Base-by-base conservation (phyloP, 768 basidiomycete species). In the Lentinula sp. region DNA sequence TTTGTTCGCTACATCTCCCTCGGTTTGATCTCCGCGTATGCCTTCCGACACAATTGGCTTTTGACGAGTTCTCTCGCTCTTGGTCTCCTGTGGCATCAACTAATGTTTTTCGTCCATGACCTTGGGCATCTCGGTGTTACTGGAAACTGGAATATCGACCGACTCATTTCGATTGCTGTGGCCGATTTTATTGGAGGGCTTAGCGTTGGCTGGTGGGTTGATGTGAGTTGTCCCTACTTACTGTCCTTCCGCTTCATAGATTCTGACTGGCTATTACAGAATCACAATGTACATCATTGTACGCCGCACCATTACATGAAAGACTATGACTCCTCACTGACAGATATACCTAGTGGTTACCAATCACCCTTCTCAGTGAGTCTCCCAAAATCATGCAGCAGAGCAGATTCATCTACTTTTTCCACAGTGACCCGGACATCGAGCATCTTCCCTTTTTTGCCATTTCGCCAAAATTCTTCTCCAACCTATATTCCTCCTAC, bases 201-300 rank as follows among this genome's bases (percentile, higher is more conserved):
- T 57, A 97, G 95, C 70, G 81, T 97, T 23, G 93, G 95, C 43
- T 99, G 97, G 97, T 99, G 96, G 96, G 91, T 93, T 43, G 84
- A 95, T 71, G 95, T 95, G 67, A 76, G 94, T 85, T n/a, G 11
- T 40, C 10, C 61, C n/a, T 61, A 56, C 2, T 56, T 61, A 56
- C 2, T 56, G 42, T 42, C 18, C 52, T 11, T 48, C 8, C 31
- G 28, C 28, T 4, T 56, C 7, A 61, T 42, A n/a, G 31, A 57
- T 37, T 65, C 49, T 65, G 59, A 57, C 61, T 61, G 32, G 64
- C 52, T 39, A 40, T 23, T 10, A 54, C 64, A 93, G 90, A 93
- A 91, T 70, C 97, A 99, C 70, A 97, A 98, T 67, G 86, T 95
- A 51, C 95, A 98, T 76, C 95, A 98, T 75, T 79, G 94, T 94